phyloP scores from a whole-genome alignment of 805 yeast species.

The Lachancea nothofagi region DNA sequence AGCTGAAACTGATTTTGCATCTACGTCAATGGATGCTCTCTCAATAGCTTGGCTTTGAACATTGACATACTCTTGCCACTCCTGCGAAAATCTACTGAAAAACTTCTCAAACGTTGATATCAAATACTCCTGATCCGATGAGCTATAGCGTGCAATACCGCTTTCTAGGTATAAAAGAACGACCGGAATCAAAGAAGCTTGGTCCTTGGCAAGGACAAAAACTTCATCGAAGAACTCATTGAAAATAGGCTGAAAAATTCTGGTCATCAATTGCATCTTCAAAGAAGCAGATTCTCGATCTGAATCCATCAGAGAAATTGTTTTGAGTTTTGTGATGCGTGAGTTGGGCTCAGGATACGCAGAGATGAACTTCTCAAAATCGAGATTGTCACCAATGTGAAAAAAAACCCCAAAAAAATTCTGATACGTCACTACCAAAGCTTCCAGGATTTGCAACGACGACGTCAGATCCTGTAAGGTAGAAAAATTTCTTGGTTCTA shows the following conservation, averaged over 20 bases:
- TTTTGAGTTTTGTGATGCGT: constrained; percentile 28
- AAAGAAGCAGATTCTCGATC: constrained; percentile 46
- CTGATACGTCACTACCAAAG: constrained; percentile 40
- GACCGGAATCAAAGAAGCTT: constrained; percentile 40
- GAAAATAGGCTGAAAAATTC: constrained; percentile 38
- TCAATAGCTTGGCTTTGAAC: constrained; percentile 46
- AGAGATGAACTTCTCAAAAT: constrained; percentile 42
- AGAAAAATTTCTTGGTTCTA: constrained; percentile 4
- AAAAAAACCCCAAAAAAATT: constrained; percentile 43
- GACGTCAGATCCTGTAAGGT: background rate
- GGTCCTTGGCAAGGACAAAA: constrained; percentile 34
- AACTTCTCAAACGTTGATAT: constrained; percentile 46
- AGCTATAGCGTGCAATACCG: constrained; percentile 33
- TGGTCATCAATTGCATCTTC: constrained; percentile 40
- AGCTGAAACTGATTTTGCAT: constrained; percentile 39
- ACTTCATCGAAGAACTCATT: constrained; percentile 27
- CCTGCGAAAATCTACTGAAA: constrained; percentile 43
- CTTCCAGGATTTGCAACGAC: constrained; percentile 16
- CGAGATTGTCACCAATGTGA: constrained; percentile 38
- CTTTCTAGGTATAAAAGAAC: constrained; percentile 40
- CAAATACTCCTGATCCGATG: constrained; percentile 61
- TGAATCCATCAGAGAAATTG: constrained; percentile 37
- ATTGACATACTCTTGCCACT: constrained; percentile 57
- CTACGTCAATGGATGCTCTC: constrained; percentile 28
- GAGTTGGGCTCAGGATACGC: constrained; percentile 19